Base-by-base conservation (phyloP, 495 filamentous ascomycete genomes). In the Aspergillus homomorphus region DNA sequence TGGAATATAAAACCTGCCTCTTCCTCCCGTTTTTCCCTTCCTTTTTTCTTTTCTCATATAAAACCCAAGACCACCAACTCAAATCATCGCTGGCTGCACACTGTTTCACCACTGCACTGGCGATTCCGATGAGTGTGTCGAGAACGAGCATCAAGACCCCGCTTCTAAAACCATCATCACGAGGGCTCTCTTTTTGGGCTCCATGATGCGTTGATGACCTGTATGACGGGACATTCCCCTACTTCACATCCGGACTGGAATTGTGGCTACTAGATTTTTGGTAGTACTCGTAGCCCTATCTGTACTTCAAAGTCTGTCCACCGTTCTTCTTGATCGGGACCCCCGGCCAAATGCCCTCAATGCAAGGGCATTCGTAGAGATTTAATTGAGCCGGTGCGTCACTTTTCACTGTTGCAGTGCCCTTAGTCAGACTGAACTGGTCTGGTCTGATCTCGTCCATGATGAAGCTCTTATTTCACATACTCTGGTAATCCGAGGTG, bases 201-300 rank as follows among this genome's bases (percentile, higher is more conserved):
- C 90, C 93, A 98, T 92, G 93, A 98, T 85, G 80, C 85, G 90
- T 73, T 92, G 93, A 96, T 92, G 92, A 98, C 93, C 93, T 96
- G 83, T 88, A 81, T 87, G 86, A 78, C 83, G 88, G 83, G 75
- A 91, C 89, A 92, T 77, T 64, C 21, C 38, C 57, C 60, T 58
- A 51, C 52, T 22, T 21, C n/a, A 52, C 18, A 28, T 24, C 8
- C 21, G 8, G 50, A 28, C 14, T 22, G 16, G 54, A 12, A 38
- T 14, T 38, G 33, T 14, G 33, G 6, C n/a, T n/a, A n/a, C n/a
- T n/a, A n/a, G n/a, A n/a, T 38, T 5, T 38, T 14, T 12, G 33
- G 33, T 38, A 38, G 33, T 38, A 5, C 33, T 38, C 33, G 33
- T 38, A 38, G 33, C 15, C 33, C 33, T 10, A 5, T 38, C 33